These are phyloP conservation scores for Brassica cretica DNA, from an alignment of 345 rosid species.

Conservation along the genomic window DNA sequence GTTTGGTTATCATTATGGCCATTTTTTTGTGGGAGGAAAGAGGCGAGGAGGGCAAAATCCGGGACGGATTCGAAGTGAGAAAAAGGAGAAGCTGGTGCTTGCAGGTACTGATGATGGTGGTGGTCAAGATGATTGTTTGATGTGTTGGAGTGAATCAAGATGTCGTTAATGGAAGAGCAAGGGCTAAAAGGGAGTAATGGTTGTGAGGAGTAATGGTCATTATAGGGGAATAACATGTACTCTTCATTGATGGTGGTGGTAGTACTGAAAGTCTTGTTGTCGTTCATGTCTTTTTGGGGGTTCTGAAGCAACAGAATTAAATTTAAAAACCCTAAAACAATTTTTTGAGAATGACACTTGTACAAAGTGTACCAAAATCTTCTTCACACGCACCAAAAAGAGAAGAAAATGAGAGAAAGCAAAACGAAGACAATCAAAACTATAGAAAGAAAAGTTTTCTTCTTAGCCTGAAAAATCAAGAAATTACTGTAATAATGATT, in stretches of 20 bases:
- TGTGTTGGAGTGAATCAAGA: slow-evolving; percentile 29
- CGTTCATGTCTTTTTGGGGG: slow-evolving; percentile 35
- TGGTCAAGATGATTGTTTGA: slow-evolving; percentile 30
- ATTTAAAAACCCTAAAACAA: slow-evolving; percentile 32
- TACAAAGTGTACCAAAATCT: slow-evolving; percentile 25
- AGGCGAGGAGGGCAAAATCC: slow-evolving; percentile 26
- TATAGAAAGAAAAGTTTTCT: slow-evolving; percentile 1
- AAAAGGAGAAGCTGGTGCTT: slow-evolving; percentile 50
- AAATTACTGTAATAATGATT: slow-evolving; percentile 18
- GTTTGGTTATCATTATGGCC: slow-evolving; percentile 25
- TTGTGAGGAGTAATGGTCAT: slow-evolving; percentile 43
- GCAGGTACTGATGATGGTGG: slow-evolving; percentile 18
- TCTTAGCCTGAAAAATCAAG: slow-evolving; percentile 33
- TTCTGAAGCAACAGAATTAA: slow-evolving; percentile 24
- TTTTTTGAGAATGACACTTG: slow-evolving; percentile 39
- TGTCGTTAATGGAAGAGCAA: slow-evolving; percentile 37
- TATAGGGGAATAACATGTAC: slow-evolving; percentile 37
- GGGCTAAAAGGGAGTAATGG: slow-evolving; percentile 36
- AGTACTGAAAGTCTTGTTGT: slow-evolving; percentile 36
- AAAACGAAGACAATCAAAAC: slow-evolving; percentile 30
- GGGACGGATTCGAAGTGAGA: slow-evolving; percentile 39
- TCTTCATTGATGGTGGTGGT: slow-evolving; percentile 40
- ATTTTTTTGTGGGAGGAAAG: slow-evolving; percentile 35
- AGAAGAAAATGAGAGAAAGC: slow-evolving; percentile 25
- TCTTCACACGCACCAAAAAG: slow-evolving; percentile 24